Conservation (phyloP, 2,329 filamentous ascomycete species). For the Ilyonectria destructans region DNA sequence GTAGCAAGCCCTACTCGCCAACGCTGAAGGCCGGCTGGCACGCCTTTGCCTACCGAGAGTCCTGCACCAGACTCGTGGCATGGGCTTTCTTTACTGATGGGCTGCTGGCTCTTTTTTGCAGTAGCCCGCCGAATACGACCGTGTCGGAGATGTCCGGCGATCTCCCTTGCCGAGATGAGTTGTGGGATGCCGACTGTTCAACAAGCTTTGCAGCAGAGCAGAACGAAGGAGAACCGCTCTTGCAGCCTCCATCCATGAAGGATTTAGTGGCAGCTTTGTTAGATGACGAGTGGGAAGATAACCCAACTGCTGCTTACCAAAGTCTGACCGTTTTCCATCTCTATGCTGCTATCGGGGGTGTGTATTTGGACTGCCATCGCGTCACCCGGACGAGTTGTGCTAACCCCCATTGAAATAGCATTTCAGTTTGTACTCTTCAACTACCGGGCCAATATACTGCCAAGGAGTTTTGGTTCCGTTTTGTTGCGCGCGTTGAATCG, state of each 20-base stretch:
- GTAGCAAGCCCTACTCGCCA: background rate
- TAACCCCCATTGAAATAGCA: slow-evolving; percentile 2
- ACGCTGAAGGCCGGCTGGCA: slow-evolving; percentile 4
- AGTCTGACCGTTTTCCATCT: too few relatives aligned
- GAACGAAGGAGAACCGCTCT: background rate
- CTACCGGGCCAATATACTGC: background rate
- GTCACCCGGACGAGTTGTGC: background rate
- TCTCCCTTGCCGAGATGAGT: slow-evolving; percentile 27
- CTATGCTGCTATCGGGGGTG: too few relatives aligned
- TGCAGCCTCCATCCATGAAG: background rate
- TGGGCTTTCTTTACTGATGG: slow-evolving; percentile 38
- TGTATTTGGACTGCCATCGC: too few relatives aligned
- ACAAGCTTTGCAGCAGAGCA: background rate
- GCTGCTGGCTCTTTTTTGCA: slow-evolving; percentile 30
- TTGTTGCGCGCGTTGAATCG: slow-evolving; percentile 28
- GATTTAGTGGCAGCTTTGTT: slow-evolving; percentile 25
- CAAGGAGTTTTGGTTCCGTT: background rate
- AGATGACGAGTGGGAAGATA: slow-evolving; percentile 18
- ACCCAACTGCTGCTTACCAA: too few relatives aligned
- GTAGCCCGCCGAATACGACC: slow-evolving; percentile 28
- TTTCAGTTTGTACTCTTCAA: slow-evolving; percentile 30
- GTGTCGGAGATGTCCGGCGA: slow-evolving; percentile 36
- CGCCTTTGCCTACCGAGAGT: slow-evolving; percentile 32
- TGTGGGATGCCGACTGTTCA: slow-evolving; percentile 36
- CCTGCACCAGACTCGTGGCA: slow-evolving; percentile 33